phyloP scores from a whole-genome alignment of 208 protist species.

The Acanthamoeba castellanii region DNA sequence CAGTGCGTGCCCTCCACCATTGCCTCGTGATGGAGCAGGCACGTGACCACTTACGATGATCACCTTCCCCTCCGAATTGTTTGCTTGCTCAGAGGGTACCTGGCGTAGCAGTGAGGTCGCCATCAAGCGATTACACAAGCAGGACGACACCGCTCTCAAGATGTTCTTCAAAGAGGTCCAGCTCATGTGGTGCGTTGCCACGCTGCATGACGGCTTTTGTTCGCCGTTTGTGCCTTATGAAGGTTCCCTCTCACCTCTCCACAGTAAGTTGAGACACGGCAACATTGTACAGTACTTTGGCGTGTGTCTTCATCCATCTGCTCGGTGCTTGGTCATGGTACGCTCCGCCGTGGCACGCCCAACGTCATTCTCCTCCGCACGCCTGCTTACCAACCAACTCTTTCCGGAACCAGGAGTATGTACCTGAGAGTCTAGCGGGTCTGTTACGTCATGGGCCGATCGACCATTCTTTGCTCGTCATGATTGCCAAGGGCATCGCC shows the following conservation, averaged over 20 bases:
- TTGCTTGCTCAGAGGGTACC: neutral
- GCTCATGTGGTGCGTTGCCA: slow-evolving; percentile 18
- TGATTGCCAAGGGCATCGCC: slow-evolving; percentile 43
- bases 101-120: slow-evolving; percentile 48
- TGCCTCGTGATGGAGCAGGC: neutral
- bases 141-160: slow-evolving; percentile 1
- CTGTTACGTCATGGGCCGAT: neutral
- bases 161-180: slow-evolving; percentile 69
- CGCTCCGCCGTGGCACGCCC: neutral
- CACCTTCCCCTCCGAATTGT: neutral
- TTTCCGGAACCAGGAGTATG: neutral
- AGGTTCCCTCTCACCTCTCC: neutral
- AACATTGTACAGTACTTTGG: slow-evolving; percentile 58
- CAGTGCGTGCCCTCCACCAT: neutral
- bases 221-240: neutral
- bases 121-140: slow-evolving; percentile 36
- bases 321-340: slow-evolving; percentile 11
- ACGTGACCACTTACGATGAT: neutral
- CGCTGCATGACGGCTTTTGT: neutral
- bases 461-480: slow-evolving; percentile 13
- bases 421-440: slow-evolving; percentile 6
- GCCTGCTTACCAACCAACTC: neutral
- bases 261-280: slow-evolving; percentile 21
- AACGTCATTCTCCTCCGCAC: neutral
- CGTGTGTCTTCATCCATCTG: slow-evolving; percentile 36